Conservation (phyloP, 768 basidiomycete genomes). For the Pulveroboletus sp. region DNA sequence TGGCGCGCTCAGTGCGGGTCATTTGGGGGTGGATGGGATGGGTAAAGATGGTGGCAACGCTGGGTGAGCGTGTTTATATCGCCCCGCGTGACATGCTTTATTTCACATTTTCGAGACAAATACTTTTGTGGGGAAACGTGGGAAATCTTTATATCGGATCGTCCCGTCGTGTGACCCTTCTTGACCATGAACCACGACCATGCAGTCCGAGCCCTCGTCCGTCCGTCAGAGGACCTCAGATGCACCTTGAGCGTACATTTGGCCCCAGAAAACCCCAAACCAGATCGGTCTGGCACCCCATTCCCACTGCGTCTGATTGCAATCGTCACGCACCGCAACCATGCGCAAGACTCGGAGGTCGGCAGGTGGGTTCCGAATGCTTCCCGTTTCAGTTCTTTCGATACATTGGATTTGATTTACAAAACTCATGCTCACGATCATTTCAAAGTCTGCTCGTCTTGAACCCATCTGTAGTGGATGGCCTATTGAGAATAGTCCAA, state of each 20-base stretch:
- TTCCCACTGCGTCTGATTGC: slow-evolving; percentile 32
- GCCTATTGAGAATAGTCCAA: slow-evolving; percentile 5
- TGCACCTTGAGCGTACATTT: slow-evolving; percentile 41
- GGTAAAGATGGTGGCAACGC: background rate
- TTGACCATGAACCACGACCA: slow-evolving; percentile 14
- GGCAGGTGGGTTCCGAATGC: slow-evolving; percentile 50
- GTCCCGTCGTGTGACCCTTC: slow-evolving; percentile 9
- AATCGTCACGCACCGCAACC: slow-evolving; percentile 47
- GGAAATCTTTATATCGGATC: no score
- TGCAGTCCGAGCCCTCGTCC: slow-evolving; percentile 25
- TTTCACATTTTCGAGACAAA: background rate
- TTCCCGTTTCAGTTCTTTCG: background rate
- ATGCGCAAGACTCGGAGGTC: slow-evolving; percentile 44
- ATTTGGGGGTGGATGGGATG: slow-evolving; percentile 37
- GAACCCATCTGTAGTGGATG: background rate
- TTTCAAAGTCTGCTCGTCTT: slow-evolving; percentile 20
- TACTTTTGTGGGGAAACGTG: slow-evolving; percentile 29
- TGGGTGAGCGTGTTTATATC: slow-evolving; percentile 20
- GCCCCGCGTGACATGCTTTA: background rate
- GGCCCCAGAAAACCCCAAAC: slow-evolving; percentile 3
- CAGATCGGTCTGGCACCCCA: background rate
- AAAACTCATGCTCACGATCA: slow-evolving; percentile 1
- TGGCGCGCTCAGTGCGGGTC: slow-evolving; percentile 78
- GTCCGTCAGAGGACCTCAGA: slow-evolving; percentile 45
- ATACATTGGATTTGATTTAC: background rate